Evolutionary conservation across 176 grass and related monocot species (phyloP).

Genomic region (Chrysopogon serrulatus): DNA sequence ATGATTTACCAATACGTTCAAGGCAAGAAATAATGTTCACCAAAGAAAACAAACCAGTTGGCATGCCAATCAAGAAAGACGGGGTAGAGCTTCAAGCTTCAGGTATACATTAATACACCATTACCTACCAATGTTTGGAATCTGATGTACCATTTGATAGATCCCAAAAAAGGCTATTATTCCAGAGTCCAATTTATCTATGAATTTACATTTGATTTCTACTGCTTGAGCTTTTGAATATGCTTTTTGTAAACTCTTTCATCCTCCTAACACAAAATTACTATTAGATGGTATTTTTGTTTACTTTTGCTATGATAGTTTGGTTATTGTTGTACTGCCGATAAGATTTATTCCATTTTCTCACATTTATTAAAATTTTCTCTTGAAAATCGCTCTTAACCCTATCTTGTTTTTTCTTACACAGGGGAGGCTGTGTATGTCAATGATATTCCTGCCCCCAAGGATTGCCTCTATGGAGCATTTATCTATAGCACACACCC

Average conservation of each 20-base stretch:
- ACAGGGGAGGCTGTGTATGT: slow-evolving; percentile 81
- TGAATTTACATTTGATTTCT: not conserved
- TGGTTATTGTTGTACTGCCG: not conserved
- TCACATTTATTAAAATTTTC: not conserved
- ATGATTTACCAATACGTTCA: slow-evolving; percentile 38
- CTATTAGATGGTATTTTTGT: not conserved
- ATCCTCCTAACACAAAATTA: too few relatives aligned
- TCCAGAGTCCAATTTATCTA: not conserved
- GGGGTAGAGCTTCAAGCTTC: slow-evolving; percentile 85
- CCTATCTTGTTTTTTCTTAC: not conserved
- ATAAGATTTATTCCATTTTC: too few relatives aligned
- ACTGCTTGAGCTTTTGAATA: not conserved
- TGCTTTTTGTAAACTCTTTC: not conserved
- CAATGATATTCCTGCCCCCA: slow-evolving; percentile 70
- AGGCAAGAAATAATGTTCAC: slow-evolving; percentile 54
- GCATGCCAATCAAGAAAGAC: slow-evolving; percentile 58
- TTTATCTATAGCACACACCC: slow-evolving; percentile 79
- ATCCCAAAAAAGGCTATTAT: not conserved
- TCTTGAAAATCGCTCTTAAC: not conserved
- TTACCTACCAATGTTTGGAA: too few relatives aligned
- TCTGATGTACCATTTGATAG: too few relatives aligned
- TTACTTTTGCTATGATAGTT: not conserved
- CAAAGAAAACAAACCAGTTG: slow-evolving; percentile 61
- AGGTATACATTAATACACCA: too few relatives aligned
- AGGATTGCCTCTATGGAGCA: slow-evolving; percentile 75